Base-by-base conservation (phyloP, 441 rosid genomes). In the Flueggea neowawraea region DNA sequence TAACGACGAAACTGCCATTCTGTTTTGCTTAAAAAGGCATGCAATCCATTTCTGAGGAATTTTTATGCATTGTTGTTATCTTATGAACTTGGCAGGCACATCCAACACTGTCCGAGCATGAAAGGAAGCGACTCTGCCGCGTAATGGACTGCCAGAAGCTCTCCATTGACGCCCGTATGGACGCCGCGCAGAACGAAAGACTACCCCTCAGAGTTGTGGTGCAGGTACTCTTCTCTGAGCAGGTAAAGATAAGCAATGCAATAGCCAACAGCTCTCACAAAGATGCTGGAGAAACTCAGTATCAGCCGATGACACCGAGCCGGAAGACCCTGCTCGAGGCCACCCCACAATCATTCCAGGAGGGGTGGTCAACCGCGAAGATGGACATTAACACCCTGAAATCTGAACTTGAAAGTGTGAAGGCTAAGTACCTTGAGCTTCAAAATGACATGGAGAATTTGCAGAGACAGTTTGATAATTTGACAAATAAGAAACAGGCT, bases 141-240 rank as follows among this genome's bases (percentile, higher is more conserved):
- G 89, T 94, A 43, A 89, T 94, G 97, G 96, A 94, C 72, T 89
- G 96, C 76, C 98, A 90, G 72, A 94, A 94, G 69, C 95, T 94
- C 57, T 94, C 98, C 1, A 84, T 94, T 49, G 98, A 94, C 50
- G 98, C 98, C 0, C 87, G 98, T 65, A 83, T 88, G 95, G 97
- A 94, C 31, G 98, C 95, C 3, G 98, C 98, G 6, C 98, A 90
- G 67, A 94, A 94, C 65, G 98, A 94, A 73, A 64, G 97, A 65
- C 88, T 94, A 6, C 98, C 98, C 1, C 60, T 94, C 1, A 63
- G 98, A 59, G 91, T 94, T 3, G 98, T 94, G 49, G 90, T 94
- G 52, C 98, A 90, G 72, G 97, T 94, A 10, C 93, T 94, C 57
- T 94, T 94, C 83, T 90, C 97, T 0, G 97, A 94, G 69, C 98